Percentiles rank a stretch among this genome's conserved stretches.
phyloP scores from a whole-genome alignment of 2,329 filamentous ascomycete genomes.

The Fusarium pilosicola region DNA sequence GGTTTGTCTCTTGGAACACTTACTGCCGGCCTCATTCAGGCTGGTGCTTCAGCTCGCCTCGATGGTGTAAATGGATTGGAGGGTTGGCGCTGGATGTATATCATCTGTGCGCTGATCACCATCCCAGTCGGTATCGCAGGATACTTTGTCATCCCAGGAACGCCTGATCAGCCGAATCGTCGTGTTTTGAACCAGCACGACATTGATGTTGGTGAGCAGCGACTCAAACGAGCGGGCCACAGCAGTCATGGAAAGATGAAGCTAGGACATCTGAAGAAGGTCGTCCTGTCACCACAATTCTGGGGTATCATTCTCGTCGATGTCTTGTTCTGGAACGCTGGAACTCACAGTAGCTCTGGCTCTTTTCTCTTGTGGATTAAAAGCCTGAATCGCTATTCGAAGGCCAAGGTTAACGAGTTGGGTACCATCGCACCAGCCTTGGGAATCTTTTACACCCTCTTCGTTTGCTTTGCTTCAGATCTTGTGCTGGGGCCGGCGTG shows the following conservation, averaged over 20 bases:
- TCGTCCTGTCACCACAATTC: slow-evolving; percentile 57
- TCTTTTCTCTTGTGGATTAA: slow-evolving; percentile 69
- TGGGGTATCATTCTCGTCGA: slow-evolving; percentile 62
- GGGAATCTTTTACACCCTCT: slow-evolving; percentile 65
- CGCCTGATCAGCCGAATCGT: slow-evolving; percentile 57
- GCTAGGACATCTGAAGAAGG: slow-evolving; percentile 42
- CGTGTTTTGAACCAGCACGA: slow-evolving; percentile 59
- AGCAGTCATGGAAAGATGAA: slow-evolving; percentile 50
- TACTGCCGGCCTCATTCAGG: slow-evolving; percentile 62
- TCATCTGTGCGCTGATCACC: slow-evolving; percentile 64
- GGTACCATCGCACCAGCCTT: slow-evolving; percentile 63
- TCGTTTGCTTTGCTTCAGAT: slow-evolving; percentile 65
- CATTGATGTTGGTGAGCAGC: slow-evolving; percentile 54
- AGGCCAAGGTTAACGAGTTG: slow-evolving; percentile 60
- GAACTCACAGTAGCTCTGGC: slow-evolving; percentile 57
- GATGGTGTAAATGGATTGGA: slow-evolving; percentile 57
- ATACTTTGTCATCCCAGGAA: slow-evolving; percentile 61
- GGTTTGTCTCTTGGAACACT: slow-evolving; percentile 62
- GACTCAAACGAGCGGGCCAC: slow-evolving; percentile 58
- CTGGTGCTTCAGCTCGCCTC: slow-evolving; percentile 52
- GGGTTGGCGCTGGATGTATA: slow-evolving; percentile 68
- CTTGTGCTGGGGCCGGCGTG: slow-evolving; percentile 62
- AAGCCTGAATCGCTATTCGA: slow-evolving; percentile 59
- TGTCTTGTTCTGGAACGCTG: slow-evolving; percentile 66
- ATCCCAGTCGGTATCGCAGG: slow-evolving; percentile 63